These are phyloP conservation scores for Termitomyces sp. DNA, from an alignment of 768 basidiomycete species.

Conservation along the genomic window DNA sequence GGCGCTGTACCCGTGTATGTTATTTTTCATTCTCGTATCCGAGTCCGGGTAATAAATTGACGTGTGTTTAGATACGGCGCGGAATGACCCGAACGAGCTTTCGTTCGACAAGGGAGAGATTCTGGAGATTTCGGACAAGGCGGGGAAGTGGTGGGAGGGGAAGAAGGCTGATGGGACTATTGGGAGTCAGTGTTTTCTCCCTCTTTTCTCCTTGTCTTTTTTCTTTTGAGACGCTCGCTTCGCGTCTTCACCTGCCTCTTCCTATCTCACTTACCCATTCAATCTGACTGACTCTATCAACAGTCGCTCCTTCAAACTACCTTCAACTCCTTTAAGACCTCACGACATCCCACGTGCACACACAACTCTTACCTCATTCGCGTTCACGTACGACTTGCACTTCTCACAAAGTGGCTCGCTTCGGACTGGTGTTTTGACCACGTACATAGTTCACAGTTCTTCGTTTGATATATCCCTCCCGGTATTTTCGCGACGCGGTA, in stretches of 20 bases:
- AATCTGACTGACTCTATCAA: not conserved
- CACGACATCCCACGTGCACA: too few species aligned
- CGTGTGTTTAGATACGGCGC: slow-evolving; percentile 56
- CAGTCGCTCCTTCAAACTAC: slow-evolving; percentile 1
- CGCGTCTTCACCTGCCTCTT: too few species aligned
- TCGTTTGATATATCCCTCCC: too few species aligned
- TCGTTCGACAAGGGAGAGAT: slow-evolving; percentile 83
- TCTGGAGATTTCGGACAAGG: slow-evolving; percentile 72
- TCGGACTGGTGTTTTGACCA: too few species aligned
- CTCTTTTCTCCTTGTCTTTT: not conserved
- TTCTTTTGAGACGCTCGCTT: too few species aligned
- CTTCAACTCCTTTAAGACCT: not conserved
- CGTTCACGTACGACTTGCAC: too few species aligned
- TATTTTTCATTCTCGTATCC: not conserved
- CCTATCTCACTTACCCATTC: not conserved
- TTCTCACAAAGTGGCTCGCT: too few species aligned
- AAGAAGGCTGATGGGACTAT: slow-evolving; percentile 55
- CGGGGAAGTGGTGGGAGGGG: slow-evolving; percentile 87
- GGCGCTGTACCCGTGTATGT: slow-evolving; percentile 11
- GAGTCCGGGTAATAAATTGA: not conserved
- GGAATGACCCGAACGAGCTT: slow-evolving; percentile 77
- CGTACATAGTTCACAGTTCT: too few species aligned
- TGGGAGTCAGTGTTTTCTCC: slow-evolving; percentile 51
- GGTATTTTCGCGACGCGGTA: too few species aligned
- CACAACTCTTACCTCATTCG: too few species aligned